Percentiles rank a stretch among this genome's conserved stretches.
phyloP scores from a whole-genome alignment of 2,329 filamentous ascomycete species.

The Cercospora citrullina region DNA sequence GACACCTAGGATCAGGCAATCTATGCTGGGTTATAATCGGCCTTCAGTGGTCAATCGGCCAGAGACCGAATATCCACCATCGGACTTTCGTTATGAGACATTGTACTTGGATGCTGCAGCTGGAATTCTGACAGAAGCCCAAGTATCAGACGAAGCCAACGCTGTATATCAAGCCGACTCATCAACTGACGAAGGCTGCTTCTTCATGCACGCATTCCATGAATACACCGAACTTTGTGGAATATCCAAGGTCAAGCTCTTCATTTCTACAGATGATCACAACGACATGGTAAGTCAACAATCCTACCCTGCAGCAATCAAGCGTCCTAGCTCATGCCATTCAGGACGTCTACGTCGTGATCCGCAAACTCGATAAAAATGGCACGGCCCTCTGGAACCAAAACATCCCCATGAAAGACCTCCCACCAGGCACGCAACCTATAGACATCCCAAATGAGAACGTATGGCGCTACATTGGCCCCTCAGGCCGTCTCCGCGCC shows the following conservation, averaged over 20 bases:
- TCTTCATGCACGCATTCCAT: slow-evolving; percentile 45
- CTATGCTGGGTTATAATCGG: slow-evolving; percentile 16
- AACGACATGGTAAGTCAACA: slow-evolving; percentile 19
- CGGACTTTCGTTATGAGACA: background rate
- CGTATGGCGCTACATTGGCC: background rate
- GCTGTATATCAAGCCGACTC: slow-evolving; percentile 6
- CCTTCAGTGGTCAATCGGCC: slow-evolving; percentile 7
- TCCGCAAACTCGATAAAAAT: slow-evolving; percentile 23
- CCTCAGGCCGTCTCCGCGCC: background rate
- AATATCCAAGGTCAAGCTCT: slow-evolving; percentile 49
- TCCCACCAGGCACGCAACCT: background rate
- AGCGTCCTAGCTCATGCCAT: background rate
- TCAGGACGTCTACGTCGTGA: slow-evolving; percentile 17
- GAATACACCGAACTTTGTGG: slow-evolving; percentile 46
- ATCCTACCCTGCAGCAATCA: background rate
- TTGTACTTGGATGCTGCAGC: background rate
- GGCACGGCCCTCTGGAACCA: background rate
- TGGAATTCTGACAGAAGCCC: slow-evolving; percentile 1
- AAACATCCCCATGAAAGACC: background rate
- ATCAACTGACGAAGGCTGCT: slow-evolving; percentile 1
- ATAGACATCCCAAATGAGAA: background rate
- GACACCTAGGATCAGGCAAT: slow-evolving; percentile 48
- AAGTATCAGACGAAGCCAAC: background rate
- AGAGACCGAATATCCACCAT: background rate
- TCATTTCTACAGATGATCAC: slow-evolving; percentile 37